Conservation (phyloP, 495 filamentous ascomycete genomes). For the Podospora comata region DNA sequence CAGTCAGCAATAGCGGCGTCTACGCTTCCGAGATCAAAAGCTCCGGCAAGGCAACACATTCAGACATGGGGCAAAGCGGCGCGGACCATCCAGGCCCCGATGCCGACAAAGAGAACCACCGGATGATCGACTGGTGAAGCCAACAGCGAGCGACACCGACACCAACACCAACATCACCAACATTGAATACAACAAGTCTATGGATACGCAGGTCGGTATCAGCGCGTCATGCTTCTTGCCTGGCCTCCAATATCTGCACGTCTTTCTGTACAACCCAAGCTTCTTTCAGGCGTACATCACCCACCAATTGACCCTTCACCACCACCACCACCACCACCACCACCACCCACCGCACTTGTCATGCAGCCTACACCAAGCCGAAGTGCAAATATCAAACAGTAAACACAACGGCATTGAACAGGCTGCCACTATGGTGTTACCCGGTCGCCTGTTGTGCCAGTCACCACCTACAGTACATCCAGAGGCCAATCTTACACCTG, state of each 20-base stretch:
- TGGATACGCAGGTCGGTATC: constrained; percentile 4
- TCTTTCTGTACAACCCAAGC: constrained; percentile 28
- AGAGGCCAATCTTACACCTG: constrained; percentile 1
- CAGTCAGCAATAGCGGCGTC: constrained; percentile 14
- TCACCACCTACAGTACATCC: background rate
- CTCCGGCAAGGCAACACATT: background rate
- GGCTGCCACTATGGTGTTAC: constrained; percentile 11
- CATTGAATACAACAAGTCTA: background rate
- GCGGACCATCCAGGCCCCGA: background rate
- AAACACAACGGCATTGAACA: constrained; percentile 13
- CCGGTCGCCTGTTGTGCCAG: constrained; percentile 1
- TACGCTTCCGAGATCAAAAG: constrained; percentile 10
- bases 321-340: background rate
- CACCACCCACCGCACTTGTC: constrained; percentile 9
- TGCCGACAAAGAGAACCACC: background rate
- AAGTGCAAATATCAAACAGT: constrained; percentile 19
- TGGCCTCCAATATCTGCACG: constrained; percentile 24
- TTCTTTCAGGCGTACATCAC: constrained; percentile 26
- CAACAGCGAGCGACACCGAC: background rate
- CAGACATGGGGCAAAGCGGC: background rate
- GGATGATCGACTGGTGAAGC: background rate
- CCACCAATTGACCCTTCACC: constrained; percentile 23
- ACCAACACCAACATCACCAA: constrained; percentile 6
- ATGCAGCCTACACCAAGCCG: constrained; percentile 17
- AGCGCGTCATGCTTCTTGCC: constrained; percentile 23